Percentiles rank a stretch among this genome's conserved stretches.
Evolutionary conservation across 176 grass and related monocot species (phyloP).

Genomic region (Cocos nucifera): DNA sequence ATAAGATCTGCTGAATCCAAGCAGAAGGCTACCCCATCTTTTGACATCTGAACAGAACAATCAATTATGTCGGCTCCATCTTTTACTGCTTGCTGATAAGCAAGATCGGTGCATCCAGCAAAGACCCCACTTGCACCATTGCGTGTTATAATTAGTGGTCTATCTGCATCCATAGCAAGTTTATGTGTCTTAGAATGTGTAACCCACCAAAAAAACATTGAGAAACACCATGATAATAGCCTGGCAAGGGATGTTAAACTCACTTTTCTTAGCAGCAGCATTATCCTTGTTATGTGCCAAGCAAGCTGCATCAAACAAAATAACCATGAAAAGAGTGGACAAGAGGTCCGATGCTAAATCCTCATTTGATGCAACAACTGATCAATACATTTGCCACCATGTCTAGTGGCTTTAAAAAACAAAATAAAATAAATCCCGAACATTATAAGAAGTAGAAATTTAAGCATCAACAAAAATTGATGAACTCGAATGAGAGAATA

Average conservation of each 20-base stretch:
- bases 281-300: slow-evolving; percentile 63
- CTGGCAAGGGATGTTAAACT: background rate
- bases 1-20: slow-evolving; percentile 54
- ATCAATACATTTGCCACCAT: too few species aligned
- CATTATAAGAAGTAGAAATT: too few species aligned
- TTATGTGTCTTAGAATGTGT: too few species aligned
- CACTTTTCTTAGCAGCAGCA: slow-evolving; percentile 13
- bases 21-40: slow-evolving; percentile 72
- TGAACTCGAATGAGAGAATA: too few species aligned
- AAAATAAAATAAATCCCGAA: too few species aligned
- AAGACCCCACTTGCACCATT: slow-evolving; percentile 58
- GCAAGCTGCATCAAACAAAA: slow-evolving; percentile 59
- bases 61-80: slow-evolving; percentile 62
- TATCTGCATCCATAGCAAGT: slow-evolving; percentile 9
- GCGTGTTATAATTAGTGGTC: slow-evolving; percentile 53
- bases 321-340: background rate
- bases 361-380: too few species aligned
- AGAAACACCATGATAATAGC: too few species aligned
- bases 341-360: too few species aligned
- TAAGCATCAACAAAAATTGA: too few species aligned
- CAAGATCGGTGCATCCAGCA: slow-evolving; percentile 50
- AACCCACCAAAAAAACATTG: too few species aligned
- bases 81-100: slow-evolving; percentile 54
- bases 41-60: slow-evolving; percentile 78
- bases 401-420: too few species aligned